Percentiles rank a stretch among this genome's conserved stretches.
Evolutionary conservation across 2,329 filamentous ascomycete genomes (phyloP).

Genomic region (Fusarium pseudoanthophilum): DNA sequence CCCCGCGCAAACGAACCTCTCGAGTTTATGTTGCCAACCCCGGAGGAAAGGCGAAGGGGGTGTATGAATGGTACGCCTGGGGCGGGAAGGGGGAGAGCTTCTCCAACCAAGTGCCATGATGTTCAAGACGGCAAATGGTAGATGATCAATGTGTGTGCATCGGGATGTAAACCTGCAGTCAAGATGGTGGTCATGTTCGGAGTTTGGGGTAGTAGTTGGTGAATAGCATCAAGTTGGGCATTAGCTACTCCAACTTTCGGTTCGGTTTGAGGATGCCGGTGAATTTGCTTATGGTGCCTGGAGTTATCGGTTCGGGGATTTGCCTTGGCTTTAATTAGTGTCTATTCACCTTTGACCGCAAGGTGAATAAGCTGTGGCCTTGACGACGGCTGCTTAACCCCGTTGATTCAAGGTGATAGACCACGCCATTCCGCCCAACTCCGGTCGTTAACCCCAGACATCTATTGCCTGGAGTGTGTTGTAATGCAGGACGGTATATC

Average conservation of each 20-base stretch:
- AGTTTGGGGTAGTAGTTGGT: conserved; percentile 13
- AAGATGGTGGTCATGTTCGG: conserved; percentile 3
- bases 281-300: neutral
- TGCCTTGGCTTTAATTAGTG: neutral
- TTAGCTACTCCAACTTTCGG: conserved; percentile 23
- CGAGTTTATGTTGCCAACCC: conserved; percentile 24
- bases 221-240: conserved; percentile 16
- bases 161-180: neutral
- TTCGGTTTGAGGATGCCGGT: conserved; percentile 17
- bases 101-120: conserved; percentile 12
- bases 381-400: conserved; percentile 14
- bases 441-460: conserved; percentile 20
- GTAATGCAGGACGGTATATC: conserved; percentile 18
- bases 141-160: conserved; percentile 17
- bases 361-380: neutral
- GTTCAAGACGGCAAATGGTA: conserved; percentile 9
- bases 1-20: conserved; percentile 27
- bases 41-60: conserved; percentile 37
- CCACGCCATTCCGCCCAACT: conserved; percentile 30
- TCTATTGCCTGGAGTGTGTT: neutral
- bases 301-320: conserved; percentile 10
- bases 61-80: conserved; percentile 1
- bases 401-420: conserved; percentile 3
- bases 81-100: neutral
- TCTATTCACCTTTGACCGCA: neutral